Evolutionary conservation across 164 flowering plant genomes (phyloP).

Genomic region (Amborella trichopoda): DNA sequence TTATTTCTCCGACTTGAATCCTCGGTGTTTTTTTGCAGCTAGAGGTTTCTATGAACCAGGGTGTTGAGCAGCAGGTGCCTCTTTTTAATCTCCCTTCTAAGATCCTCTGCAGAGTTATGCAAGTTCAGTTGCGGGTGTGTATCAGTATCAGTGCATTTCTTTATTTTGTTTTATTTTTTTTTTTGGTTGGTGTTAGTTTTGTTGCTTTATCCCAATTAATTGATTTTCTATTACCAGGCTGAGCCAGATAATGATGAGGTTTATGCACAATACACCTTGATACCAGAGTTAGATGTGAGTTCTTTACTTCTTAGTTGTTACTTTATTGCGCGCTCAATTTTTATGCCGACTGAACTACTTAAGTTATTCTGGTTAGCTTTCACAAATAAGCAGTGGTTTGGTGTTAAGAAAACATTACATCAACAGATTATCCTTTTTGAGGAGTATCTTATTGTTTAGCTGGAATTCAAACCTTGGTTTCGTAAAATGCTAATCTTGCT

Average conservation of each 20-base stretch:
- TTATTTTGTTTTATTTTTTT: background rate
- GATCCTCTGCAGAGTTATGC: conserved; percentile 66
- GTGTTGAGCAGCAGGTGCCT: conserved; percentile 47
- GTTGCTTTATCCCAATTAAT: conserved; percentile 2
- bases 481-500: too few relatives aligned
- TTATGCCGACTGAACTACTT: too few relatives aligned
- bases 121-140: conserved; percentile 40
- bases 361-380: too few relatives aligned
- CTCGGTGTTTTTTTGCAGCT: conserved; percentile 31
- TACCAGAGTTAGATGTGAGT: conserved; percentile 60
- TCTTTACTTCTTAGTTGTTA: too few relatives aligned
- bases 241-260: conserved; percentile 86
- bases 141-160: background rate
- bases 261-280: conserved; percentile 67
- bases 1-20: too few relatives aligned
- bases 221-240: conserved; percentile 29
- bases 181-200: background rate
- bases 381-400: too few relatives aligned
- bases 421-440: too few relatives aligned
- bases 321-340: too few relatives aligned
- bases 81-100: conserved; percentile 54
- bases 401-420: too few relatives aligned
- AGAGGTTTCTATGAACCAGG: conserved; percentile 76
- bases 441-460: too few relatives aligned
- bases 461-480: too few relatives aligned